These are phyloP conservation scores for Orychophragmus violaceus DNA, from an alignment of 345 rosid species.

Conservation along the genomic window DNA sequence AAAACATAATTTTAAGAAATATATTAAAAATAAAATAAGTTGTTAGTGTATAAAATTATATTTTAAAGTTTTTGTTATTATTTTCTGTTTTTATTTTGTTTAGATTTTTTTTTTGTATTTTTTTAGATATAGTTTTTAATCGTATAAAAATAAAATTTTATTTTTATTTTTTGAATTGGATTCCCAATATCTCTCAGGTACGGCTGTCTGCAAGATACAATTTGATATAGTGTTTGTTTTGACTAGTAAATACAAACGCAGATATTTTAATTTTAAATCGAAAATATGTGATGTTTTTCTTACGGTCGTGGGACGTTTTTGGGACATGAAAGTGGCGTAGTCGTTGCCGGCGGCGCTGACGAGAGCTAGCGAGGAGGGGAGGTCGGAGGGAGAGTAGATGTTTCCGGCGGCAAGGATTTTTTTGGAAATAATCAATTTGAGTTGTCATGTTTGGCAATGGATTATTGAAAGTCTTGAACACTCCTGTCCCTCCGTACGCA, in stretches of 20 bases:
- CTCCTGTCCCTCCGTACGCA: conserved; percentile 83
- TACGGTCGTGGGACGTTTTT: conserved; percentile 46
- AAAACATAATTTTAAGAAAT: too few species aligned
- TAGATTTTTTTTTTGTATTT: too few species aligned
- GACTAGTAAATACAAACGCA: neutral
- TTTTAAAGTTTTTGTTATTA: too few species aligned
- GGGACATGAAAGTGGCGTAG: conserved; percentile 39
- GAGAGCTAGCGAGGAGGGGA: conserved; percentile 46
- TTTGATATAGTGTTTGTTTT: neutral
- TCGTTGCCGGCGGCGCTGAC: conserved; percentile 74
- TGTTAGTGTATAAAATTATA: too few species aligned
- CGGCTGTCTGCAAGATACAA: too few species aligned
- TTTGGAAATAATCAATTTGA: conserved; percentile 56
- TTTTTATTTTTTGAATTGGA: too few species aligned
- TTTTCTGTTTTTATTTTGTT: too few species aligned
- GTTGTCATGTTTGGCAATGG: conserved; percentile 61
- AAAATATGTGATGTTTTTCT: neutral
- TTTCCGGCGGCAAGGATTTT: conserved; percentile 31
- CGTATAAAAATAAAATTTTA: too few species aligned
- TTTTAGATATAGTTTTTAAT: too few species aligned
- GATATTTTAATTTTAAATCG: neutral
- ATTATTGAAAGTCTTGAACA: conserved; percentile 40
- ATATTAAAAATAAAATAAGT: too few species aligned
- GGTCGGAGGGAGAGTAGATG: conserved; percentile 32
- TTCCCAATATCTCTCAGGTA: too few species aligned